These are phyloP conservation scores for Vitis rupestris DNA, from an alignment of 164 flowering plant species.

Conservation along the genomic window DNA sequence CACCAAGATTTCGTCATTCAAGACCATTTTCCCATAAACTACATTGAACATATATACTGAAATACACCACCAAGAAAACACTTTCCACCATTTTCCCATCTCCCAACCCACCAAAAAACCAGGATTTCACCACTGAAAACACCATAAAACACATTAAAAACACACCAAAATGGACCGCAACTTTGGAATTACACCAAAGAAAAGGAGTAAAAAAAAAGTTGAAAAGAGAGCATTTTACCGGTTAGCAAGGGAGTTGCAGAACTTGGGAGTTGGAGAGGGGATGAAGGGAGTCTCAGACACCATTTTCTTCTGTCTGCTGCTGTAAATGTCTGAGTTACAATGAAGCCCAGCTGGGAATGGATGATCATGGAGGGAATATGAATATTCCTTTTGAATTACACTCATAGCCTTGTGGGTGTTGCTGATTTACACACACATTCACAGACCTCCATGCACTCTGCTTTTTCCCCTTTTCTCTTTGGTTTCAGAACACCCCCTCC, in stretches of 20 bases:
- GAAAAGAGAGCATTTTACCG: slow-evolving; percentile 30
- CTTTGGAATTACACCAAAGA: not conserved
- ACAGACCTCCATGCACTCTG: slow-evolving; percentile 5
- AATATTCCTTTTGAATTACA: not conserved
- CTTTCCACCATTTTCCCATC: no score
- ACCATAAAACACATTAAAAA: not conserved
- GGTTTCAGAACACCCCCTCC: no score
- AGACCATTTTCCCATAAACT: no score
- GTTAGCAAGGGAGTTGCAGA: slow-evolving; percentile 44
- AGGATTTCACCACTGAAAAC: not conserved
- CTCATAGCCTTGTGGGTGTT: not conserved
- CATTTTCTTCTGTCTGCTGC: slow-evolving; percentile 19
- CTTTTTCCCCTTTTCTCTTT: slow-evolving; percentile 5
- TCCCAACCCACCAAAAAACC: no score
- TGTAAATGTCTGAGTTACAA: not conserved
- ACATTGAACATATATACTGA: no score
- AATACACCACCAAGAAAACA: no score
- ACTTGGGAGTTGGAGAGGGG: slow-evolving; percentile 31
- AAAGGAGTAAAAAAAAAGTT: not conserved
- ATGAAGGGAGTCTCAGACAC: slow-evolving; percentile 31
- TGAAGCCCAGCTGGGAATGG: not conserved
- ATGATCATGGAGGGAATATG: slow-evolving; percentile 7
- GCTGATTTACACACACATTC: slow-evolving; percentile 1
- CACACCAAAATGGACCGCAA: not conserved
- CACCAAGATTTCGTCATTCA: no score